Evolutionary conservation across 2,329 filamentous ascomycete species (phyloP).

Genomic region (Ceratocystis destructans): DNA sequence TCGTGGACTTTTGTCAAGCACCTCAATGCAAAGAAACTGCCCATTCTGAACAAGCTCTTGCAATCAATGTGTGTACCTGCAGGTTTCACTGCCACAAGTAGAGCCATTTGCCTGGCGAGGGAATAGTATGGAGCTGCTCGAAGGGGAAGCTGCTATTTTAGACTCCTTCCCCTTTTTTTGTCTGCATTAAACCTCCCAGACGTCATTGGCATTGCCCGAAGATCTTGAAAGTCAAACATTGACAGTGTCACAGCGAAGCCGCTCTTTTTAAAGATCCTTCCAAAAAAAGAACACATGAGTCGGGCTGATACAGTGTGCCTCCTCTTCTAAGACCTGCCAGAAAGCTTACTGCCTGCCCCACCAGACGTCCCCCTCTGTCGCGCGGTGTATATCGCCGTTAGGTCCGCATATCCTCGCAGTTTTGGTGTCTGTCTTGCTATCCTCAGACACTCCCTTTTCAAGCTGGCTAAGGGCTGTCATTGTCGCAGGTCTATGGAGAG

Average conservation of each 20-base stretch:
- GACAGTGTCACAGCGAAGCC: not conserved
- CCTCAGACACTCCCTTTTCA: not conserved
- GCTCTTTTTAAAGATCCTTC: not conserved
- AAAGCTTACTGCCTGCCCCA: not conserved
- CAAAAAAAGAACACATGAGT: conserved; percentile 1
- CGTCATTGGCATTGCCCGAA: not conserved
- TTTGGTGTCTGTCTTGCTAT: not conserved
- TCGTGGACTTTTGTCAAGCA: too few relatives aligned
- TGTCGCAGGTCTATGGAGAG: not conserved
- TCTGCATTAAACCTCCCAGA: not conserved
- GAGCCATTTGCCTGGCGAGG: not conserved
- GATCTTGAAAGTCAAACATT: not conserved
- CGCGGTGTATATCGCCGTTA: not conserved
- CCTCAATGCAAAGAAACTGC: not conserved
- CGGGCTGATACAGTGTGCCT: not conserved
- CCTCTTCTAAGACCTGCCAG: not conserved
- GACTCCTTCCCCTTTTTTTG: not conserved
- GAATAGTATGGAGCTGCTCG: not conserved
- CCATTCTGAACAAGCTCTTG: not conserved
- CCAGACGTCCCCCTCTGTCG: not conserved
- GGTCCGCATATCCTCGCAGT: not conserved
- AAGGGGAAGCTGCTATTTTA: not conserved
- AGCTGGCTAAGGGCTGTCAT: not conserved
- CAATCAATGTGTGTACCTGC: not conserved
- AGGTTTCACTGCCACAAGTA: not conserved